Evolutionary conservation across 2,329 filamentous ascomycete species (phyloP).

Genomic region (Colletotrichum sp.): DNA sequence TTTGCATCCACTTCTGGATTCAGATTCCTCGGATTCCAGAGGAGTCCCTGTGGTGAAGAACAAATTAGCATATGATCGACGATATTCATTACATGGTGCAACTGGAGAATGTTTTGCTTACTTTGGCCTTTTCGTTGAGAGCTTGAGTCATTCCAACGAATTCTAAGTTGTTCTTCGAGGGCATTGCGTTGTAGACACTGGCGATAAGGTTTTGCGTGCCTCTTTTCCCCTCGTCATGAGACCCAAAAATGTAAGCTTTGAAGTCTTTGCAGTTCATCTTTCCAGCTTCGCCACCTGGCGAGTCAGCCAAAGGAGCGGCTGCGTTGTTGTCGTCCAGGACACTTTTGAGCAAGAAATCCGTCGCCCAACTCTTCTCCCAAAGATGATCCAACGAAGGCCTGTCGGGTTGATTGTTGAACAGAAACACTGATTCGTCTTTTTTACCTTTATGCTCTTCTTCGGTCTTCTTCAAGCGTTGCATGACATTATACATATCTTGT

Average conservation of each 20-base stretch:
- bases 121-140: neutral
- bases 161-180: fast-evolving
- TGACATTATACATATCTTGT: neutral
- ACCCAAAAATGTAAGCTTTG: neutral
- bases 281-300: fast-evolving
- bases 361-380: neutral
- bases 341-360: neutral
- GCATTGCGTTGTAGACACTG: neutral
- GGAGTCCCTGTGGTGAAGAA: no score
- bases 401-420: no score
- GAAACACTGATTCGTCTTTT: no score
- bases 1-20: no score
- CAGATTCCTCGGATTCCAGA: no score
- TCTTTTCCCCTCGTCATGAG: fast-evolving
- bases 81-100: no score
- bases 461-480: neutral
- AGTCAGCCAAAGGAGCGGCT: no score
- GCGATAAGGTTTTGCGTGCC: neutral
- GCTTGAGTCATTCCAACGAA: neutral
- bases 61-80: no score
- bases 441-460: no score
- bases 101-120: neutral
- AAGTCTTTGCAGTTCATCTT: neutral
- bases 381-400: neutral
- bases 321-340: no score